Conservation (phyloP, 257 asterid species). For the Plantago major region DNA sequence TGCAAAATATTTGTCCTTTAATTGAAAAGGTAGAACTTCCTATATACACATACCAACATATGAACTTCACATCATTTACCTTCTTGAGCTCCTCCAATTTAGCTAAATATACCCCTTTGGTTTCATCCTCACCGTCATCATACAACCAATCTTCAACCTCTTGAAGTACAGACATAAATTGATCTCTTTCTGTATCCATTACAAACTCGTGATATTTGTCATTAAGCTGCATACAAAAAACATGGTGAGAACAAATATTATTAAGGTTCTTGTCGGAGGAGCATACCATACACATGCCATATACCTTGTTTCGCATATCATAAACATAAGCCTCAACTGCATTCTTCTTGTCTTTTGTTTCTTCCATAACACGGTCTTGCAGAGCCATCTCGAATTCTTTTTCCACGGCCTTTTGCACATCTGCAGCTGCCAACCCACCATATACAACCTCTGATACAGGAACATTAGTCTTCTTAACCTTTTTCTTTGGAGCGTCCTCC, state of each 20-base stretch:
- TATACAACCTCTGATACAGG: conserved; percentile 67
- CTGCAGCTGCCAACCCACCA: conserved; percentile 67
- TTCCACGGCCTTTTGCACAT: conserved; percentile 84
- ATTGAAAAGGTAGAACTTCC: conserved; percentile 1
- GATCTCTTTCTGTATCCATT: conserved; percentile 70
- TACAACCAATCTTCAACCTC: conserved; percentile 96
- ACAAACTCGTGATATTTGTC: conserved; percentile 70
- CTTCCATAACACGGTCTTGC: conserved; percentile 99
- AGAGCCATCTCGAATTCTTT: conserved; percentile 96
- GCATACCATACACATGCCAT: not conserved
- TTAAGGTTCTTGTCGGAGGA: not conserved
- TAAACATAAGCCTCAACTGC: conserved; percentile 96
- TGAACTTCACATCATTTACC: conserved; percentile 15
- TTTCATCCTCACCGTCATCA: conserved; percentile 96
- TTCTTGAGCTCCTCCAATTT: conserved; percentile 82
- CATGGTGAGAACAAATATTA: not conserved
- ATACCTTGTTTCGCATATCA: conserved; percentile 89
- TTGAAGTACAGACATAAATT: conserved; percentile 64
- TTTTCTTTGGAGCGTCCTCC: conserved; percentile 81
- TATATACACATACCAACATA: too few species aligned
- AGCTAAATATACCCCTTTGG: conserved; percentile 66
- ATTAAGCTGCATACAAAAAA: conserved; percentile 48
- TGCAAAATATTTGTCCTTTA: conserved; percentile 25
- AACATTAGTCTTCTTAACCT: conserved; percentile 69
- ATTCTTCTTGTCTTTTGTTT: conserved; percentile 93